Base-by-base conservation (phyloP, 768 basidiomycete species). In the Mycena rebaudengoi region DNA sequence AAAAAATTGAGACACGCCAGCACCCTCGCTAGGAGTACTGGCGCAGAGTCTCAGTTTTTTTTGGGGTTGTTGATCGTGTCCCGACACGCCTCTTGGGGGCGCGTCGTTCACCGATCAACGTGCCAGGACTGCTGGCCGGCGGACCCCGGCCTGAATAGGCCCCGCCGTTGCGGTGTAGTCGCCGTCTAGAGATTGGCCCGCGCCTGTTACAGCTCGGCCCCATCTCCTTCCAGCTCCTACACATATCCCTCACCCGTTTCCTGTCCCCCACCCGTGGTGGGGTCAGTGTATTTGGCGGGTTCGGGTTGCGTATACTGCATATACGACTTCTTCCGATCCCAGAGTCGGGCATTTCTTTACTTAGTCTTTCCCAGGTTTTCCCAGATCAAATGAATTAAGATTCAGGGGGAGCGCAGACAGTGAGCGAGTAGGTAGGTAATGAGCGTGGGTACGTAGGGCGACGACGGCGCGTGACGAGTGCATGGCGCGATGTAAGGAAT, bases 71-170 rank as follows among this genome's bases (percentile, higher is more conserved):
- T 3, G 2, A 14, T 6, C 32, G 13, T 7, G 5, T 8, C 8
- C 13, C 25, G 40, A 43, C 29, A 32, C 32, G 59, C 53, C 20
- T 49, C 59, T 16, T 49, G 57, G 49, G 51, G 26, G 49, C 52
- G 18, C 39, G 46, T 18, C 50, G 18, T 28, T 33, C 10, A 6
- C 10, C n/a, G 7, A 7, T 4, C 7, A 4, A 29, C 60, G 8
- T 54, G 28, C 51, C 60, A 62, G 61, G 61, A 55, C 16, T 56
- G 62, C 61, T 55, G 52, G 53, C 61, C 61, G 44, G 44, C 53
- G 39, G 45, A 55, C 61, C 53, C 61, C 53, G 62, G 32, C 40
- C 40, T 62, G 43, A 21, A 40, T n/a, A 40, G 21, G 40, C 39
- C 53, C 46, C 35, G 60, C 60, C 43, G 53, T 62, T 62, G 52